Evolutionary conservation across 805 yeast species (phyloP).

Genomic region (Saccharomycopsis fermentans): DNA sequence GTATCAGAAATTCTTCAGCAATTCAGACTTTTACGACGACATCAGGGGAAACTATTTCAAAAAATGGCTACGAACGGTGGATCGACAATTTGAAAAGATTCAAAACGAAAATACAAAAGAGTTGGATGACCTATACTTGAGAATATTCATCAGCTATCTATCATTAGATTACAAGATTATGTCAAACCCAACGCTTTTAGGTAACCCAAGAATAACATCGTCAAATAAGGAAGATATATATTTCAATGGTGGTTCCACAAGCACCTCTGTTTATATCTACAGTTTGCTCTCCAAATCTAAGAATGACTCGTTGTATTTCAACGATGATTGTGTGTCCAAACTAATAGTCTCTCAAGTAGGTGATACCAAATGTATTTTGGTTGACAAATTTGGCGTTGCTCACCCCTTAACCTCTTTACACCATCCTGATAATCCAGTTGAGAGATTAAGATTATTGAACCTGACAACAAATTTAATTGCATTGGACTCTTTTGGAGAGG

Average conservation of each 20-base stretch:
- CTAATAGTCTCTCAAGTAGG: constrained; percentile 84
- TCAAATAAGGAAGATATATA: constrained; percentile 7
- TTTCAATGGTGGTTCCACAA: constrained; percentile 55
- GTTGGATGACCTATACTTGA: constrained; percentile 46
- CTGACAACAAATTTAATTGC: constrained; percentile 49
- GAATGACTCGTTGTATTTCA: constrained; percentile 29
- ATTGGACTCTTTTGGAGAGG: constrained; percentile 83
- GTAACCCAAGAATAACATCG: background rate
- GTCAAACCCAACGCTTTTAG: constrained; percentile 20
- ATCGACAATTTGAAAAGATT: constrained; percentile 27
- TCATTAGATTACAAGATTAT: constrained; percentile 56
- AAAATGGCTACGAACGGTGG: constrained; percentile 48
- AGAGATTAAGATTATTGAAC: constrained; percentile 59
- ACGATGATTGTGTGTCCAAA: constrained; percentile 53
- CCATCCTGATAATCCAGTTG: constrained; percentile 78
- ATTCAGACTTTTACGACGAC: background rate
- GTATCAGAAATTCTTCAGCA: constrained; percentile 49
- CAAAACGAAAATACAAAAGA: constrained; percentile 21
- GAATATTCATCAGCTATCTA: constrained; percentile 57
- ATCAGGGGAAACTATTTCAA: constrained; percentile 66
- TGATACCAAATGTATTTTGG: constrained; percentile 79
- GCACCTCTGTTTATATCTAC: constrained; percentile 55
- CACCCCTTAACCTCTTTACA: constrained; percentile 71
- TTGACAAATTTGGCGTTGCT: constrained; percentile 72
- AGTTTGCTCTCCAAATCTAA: constrained; percentile 28